Base-by-base conservation (phyloP, 129 eudicot genomes). In the Saposhnikovia divaricata region DNA sequence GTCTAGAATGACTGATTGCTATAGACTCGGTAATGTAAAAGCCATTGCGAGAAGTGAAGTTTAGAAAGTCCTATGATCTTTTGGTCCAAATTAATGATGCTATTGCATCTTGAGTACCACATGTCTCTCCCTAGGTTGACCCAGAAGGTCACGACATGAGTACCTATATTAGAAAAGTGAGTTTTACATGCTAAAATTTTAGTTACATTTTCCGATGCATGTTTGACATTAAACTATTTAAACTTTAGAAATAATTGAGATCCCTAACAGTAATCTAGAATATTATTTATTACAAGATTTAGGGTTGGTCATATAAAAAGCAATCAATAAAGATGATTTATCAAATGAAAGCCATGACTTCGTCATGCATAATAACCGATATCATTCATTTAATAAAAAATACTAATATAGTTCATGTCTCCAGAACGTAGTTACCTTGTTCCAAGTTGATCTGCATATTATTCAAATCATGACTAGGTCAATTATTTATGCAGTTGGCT, bases 401-500 rank as follows among this genome's bases (percentile, higher is more conserved):
- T 40, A 66, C 13, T 28, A 28, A 28, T 61, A 28, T 25, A 3
- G 39, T 25, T 9, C 38, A 66, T 2, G 4, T 4, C 38, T 28
- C 40, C 40, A 28, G 40, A 66, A 28, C 11, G 72, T 66, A 66
- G 0, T 38, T 77, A 23, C 25, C 50, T 42, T n/a, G 15, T 50
- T 80, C 10, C 2, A 79, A 16, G 55, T 23, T 80, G 42, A 28
- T 80, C 43, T 57, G 55, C 78, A 40, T 11, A 77, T 31, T 61
- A 63, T 76, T 37, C 42, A 69, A 69, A 55, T 77, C 19, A 11
- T n/a, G 57, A 12, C 40, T 9, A 61, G 28, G 28, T 55, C 16
- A 39, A 40, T 40, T 23, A 72, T 38, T 44, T 59, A 39, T 89
- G 89, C 96, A 96, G 99, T 89, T 96, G 99, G 99, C 82, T 96